Conservation (phyloP, 495 filamentous ascomycete species). For the Jackrogersella minutella region DNA sequence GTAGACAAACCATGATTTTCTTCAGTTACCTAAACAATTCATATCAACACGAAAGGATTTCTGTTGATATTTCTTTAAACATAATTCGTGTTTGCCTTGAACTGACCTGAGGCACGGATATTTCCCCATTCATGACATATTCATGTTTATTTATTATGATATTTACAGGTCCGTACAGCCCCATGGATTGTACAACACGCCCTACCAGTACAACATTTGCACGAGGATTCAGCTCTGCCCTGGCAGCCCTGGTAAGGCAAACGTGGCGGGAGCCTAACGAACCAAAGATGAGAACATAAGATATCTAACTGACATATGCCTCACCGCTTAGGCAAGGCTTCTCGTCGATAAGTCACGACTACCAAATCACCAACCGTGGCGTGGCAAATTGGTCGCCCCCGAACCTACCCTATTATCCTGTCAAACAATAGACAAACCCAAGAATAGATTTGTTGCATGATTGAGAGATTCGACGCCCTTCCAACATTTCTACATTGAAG, state of each 20-base stretch:
- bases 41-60: neutral
- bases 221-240: constrained; percentile 2
- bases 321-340: neutral
- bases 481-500: no score
- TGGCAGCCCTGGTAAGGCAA: neutral
- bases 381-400: neutral
- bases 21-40: no score
- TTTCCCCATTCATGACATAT: neutral
- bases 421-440: no score
- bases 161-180: no score
- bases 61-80: neutral
- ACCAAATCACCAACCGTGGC: constrained; percentile 3
- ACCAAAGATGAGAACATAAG: neutral
- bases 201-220: neutral
- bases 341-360: neutral
- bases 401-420: neutral
- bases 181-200: no score
- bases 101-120: neutral
- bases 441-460: no score
- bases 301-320: neutral
- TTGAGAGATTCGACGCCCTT: no score
- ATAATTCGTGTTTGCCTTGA: neutral
- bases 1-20: no score
- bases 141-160: neutral
- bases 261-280: constrained; percentile 11